Evolutionary conservation across 352 stramenopile species (phyloP).

Genomic region (Pythium aquatile): DNA sequence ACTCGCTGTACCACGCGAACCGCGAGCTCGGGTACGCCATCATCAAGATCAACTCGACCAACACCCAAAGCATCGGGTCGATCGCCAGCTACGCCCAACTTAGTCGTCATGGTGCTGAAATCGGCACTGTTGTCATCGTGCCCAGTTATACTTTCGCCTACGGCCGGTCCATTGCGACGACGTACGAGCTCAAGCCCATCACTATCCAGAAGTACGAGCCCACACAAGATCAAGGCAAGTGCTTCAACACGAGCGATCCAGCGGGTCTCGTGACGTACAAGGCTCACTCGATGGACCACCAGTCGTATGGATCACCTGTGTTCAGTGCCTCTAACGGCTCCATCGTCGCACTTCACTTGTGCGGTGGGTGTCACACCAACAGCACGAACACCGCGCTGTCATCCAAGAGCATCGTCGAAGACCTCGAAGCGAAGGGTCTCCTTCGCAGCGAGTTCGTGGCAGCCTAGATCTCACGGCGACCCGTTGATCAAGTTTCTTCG

Average conservation of each 20-base stretch:
- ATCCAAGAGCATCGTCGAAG: slow-evolving; percentile 12
- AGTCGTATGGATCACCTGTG: background rate
- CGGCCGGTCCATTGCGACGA: background rate
- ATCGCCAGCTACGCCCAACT: background rate
- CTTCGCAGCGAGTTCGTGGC: slow-evolving; percentile 7
- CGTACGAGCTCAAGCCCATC: background rate
- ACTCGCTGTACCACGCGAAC: background rate
- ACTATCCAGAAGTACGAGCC: background rate
- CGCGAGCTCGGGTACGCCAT: background rate
- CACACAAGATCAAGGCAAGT: background rate
- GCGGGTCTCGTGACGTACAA: background rate
- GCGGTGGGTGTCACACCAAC: slow-evolving; percentile 5
- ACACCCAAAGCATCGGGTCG: background rate
- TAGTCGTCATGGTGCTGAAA: background rate
- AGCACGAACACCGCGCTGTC: slow-evolving; percentile 7
- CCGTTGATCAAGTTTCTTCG: background rate
- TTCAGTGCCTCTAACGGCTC: background rate
- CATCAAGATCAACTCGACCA: slow-evolving; percentile 1
- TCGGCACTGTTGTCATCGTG: background rate
- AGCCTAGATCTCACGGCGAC: background rate
- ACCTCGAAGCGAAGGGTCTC: slow-evolving; percentile 5
- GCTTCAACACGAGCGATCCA: background rate
- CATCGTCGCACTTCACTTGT: slow-evolving; percentile 11
- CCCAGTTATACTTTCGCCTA: background rate
- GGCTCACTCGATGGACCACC: background rate